Evolutionary conservation across 176 grass and related monocot species (phyloP).

Genomic region (Musa schizocarpa): DNA sequence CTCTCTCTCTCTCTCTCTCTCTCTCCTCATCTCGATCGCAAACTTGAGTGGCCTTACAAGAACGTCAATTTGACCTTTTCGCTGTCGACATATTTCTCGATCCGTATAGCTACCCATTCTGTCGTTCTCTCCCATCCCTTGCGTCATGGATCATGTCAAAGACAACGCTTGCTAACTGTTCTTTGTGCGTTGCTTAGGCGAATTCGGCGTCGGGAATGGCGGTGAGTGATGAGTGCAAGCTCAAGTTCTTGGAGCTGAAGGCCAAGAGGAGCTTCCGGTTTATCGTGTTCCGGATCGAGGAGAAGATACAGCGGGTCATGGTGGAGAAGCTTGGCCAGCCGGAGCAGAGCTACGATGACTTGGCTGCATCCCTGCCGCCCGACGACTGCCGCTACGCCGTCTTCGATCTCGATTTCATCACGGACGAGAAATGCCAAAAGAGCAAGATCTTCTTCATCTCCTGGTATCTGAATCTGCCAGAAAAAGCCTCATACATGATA

Average conservation of each 20-base stretch:
- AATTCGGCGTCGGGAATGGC: not conserved
- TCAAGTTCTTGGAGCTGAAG: slow-evolving; percentile 1
- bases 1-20: too few species aligned
- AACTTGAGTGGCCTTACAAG: too few species aligned
- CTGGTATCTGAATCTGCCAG: not conserved
- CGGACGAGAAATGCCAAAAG: slow-evolving; percentile 93
- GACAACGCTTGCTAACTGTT: too few species aligned
- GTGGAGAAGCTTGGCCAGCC: not conserved
- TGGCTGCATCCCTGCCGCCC: not conserved
- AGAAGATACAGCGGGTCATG: not conserved
- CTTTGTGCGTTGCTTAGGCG: not conserved
- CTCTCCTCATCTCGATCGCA: too few species aligned
- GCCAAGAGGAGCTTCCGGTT: slow-evolving; percentile 2
- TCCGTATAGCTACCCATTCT: too few species aligned
- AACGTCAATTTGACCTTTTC: too few species aligned
- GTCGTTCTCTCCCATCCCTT: too few species aligned
- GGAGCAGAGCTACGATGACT: not conserved
- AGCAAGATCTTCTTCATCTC: slow-evolving; percentile 99
- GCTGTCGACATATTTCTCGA: too few species aligned
- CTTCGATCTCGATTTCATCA: slow-evolving; percentile 96
- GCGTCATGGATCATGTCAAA: too few species aligned
- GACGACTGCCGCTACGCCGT: slow-evolving; percentile 99
- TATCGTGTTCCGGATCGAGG: not conserved
- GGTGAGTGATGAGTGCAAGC: not conserved
- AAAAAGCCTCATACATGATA: too few species aligned